phyloP scores from a whole-genome alignment of 495 filamentous ascomycete genomes.

The Mycothermus thermophilus region DNA sequence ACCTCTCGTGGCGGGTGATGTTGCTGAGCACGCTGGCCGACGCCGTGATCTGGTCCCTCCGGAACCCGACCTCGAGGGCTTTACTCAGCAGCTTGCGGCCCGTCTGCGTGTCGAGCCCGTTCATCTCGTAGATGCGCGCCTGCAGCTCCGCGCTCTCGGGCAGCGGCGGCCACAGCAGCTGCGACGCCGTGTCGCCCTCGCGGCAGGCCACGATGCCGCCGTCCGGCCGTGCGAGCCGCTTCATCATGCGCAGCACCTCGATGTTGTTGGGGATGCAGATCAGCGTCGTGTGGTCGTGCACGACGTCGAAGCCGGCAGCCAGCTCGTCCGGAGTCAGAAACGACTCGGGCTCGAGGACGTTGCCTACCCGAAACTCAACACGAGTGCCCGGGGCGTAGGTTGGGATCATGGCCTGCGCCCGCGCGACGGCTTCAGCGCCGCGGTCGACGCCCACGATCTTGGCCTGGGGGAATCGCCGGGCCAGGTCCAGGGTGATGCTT shows the following conservation, averaged over 20 bases:
- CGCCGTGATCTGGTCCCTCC: conserved; percentile 6
- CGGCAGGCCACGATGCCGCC: conserved; percentile 8
- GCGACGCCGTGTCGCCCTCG: conserved; percentile 5
- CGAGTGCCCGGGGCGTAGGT: conserved; percentile 1
- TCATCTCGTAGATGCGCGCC: conserved; percentile 6
- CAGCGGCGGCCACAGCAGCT: conserved; percentile 4
- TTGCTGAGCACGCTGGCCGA: conserved; percentile 8
- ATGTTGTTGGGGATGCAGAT: conserved; percentile 9
- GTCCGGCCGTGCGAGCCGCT: conserved; percentile 3
- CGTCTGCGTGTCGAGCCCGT: conserved; percentile 6
- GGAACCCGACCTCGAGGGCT: conserved; percentile 4
- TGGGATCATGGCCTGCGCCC: conserved; percentile 4
- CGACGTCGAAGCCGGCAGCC: conserved; percentile 5
- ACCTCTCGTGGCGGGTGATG: conserved; percentile 2
- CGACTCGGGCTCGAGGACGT: conserved; percentile 3
- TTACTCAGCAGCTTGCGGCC: conserved; percentile 5
- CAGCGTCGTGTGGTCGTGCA: conserved; percentile 6
- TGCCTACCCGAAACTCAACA: conserved; percentile 5
- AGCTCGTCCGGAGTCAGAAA: background rate
- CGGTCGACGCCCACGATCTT: conserved; percentile 5
- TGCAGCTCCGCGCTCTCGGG: conserved; percentile 5
- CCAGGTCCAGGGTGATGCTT: conserved; percentile 7
- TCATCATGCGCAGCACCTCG: conserved; percentile 6
- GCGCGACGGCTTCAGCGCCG: conserved; percentile 3
- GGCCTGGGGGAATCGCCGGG: conserved; percentile 4